Evolutionary conservation across 768 basidiomycete species (phyloP).

Genomic region (Tylopilus vinaceipallidus): DNA sequence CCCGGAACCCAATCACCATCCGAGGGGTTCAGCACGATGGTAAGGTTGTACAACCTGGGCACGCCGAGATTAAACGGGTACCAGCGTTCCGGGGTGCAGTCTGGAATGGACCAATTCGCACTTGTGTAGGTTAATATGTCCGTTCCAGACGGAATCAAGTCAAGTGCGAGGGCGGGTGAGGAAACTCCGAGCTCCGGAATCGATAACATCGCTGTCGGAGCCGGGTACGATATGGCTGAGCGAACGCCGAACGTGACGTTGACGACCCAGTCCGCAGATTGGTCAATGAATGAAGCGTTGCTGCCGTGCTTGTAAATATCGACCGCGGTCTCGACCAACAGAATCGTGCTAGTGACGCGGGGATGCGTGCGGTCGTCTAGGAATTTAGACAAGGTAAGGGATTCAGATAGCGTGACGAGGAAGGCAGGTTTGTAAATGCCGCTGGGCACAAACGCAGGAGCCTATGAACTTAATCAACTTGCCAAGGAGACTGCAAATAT

Average conservation of each 20-base stretch:
- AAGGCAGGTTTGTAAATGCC: conserved; percentile 57
- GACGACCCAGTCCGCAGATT: too few relatives aligned
- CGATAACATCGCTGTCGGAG: too few relatives aligned
- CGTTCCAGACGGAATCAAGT: conserved; percentile 18
- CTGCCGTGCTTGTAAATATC: conserved; percentile 56
- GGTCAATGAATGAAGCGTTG: conserved; percentile 40
- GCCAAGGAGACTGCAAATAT: background rate
- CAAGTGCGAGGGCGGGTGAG: conserved; percentile 30
- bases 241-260: too few relatives aligned
- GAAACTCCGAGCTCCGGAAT: conserved; percentile 47
- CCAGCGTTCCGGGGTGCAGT: conserved; percentile 49
- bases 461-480: conserved; percentile 30
- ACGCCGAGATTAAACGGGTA: conserved; percentile 53
- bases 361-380: conserved; percentile 26
- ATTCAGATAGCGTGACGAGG: too few relatives aligned
- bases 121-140: conserved; percentile 39
- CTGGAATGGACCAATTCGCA: conserved; percentile 45
- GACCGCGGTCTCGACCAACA: conserved; percentile 51
- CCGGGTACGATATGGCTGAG: conserved; percentile 35
- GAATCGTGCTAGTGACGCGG: conserved; percentile 30
- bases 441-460: conserved; percentile 55
- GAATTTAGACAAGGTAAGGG: conserved; percentile 19
- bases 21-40: conserved; percentile 34
- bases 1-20: conserved; percentile 2
- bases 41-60: too few relatives aligned